Percentiles rank a stretch among this genome's conserved stretches.
Conservation (phyloP, 1,284 basidiomycete species). For the Peniophora sp. region DNA sequence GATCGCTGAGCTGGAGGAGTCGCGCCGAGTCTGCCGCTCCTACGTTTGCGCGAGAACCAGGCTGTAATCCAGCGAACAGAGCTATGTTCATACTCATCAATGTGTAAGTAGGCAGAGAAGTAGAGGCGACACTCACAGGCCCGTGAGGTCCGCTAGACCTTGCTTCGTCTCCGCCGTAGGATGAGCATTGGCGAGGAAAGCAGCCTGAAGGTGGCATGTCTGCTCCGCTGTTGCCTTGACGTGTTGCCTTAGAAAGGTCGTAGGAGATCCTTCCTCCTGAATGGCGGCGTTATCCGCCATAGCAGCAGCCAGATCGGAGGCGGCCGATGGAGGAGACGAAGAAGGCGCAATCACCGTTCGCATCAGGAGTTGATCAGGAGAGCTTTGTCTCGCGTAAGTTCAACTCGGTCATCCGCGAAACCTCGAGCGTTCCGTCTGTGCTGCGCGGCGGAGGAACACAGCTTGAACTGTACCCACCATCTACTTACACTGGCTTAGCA, state of each 20-base stretch:
- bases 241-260: not conserved
- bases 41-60: not conserved
- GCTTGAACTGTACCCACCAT: not conserved
- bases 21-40: not conserved
- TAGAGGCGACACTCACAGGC: not conserved
- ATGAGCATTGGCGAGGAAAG: not conserved
- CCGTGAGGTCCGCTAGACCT: not conserved
- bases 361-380: not conserved
- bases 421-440: not conserved
- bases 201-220: not conserved
- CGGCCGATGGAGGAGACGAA: not conserved
- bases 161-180: not conserved
- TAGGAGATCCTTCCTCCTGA: not conserved
- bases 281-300: not conserved
- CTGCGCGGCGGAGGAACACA: not conserved
- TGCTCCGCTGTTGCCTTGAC: not conserved
- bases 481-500: not conserved
- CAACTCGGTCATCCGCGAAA: not conserved
- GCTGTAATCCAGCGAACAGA: not conserved
- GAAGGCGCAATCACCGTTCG: not conserved
- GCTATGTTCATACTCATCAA: not conserved
- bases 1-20: not conserved
- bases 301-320: not conserved
- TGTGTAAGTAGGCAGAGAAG: not conserved
- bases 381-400: not conserved